Conservation (phyloP, 352 stramenopile genomes). For the Phytopythium ostracodes region DNA sequence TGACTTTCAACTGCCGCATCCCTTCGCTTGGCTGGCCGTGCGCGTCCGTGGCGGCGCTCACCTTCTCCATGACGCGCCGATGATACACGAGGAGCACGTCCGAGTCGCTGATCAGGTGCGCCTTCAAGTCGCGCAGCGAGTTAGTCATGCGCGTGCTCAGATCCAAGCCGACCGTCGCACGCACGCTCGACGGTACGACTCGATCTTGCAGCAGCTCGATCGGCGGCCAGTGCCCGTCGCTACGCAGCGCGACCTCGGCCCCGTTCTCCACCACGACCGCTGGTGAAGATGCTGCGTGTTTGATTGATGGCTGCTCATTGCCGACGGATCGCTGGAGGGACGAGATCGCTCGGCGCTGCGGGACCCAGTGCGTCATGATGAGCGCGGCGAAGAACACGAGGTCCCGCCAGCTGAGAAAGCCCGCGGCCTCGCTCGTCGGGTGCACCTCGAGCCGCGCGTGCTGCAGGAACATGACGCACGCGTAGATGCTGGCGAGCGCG, state of each 20-base stretch:
- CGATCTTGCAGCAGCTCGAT: slow-evolving; percentile 51
- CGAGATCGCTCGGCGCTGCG: slow-evolving; percentile 37
- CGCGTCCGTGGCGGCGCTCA: slow-evolving; percentile 14
- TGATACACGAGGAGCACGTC: slow-evolving; percentile 54
- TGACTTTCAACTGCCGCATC: slow-evolving; percentile 27
- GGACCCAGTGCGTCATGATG: slow-evolving; percentile 77
- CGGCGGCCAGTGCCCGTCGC: slow-evolving; percentile 38
- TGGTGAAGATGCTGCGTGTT: not conserved
- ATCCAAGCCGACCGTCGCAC: slow-evolving; percentile 56
- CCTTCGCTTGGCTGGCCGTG: not conserved
- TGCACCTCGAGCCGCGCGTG: slow-evolving; percentile 79
- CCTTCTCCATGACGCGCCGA: slow-evolving; percentile 31
- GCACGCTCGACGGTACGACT: slow-evolving; percentile 45
- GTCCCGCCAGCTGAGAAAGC: slow-evolving; percentile 64
- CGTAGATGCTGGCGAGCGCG: slow-evolving; percentile 70
- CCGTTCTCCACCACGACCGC: slow-evolving; percentile 43
- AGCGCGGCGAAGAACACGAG: slow-evolving; percentile 67
- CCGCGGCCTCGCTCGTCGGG: slow-evolving; percentile 39
- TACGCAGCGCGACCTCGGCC: slow-evolving; percentile 38
- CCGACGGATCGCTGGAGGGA: slow-evolving; percentile 20
- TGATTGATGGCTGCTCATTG: not conserved
- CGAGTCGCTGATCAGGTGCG: slow-evolving; percentile 69
- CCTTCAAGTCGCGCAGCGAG: slow-evolving; percentile 67
- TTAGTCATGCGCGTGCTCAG: slow-evolving; percentile 59
- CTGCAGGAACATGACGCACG: slow-evolving; percentile 76